Evolutionary conservation across 2,329 filamentous ascomycete genomes (phyloP), one percentile per base, ranked within the genome.

Genomic region (Trichoderma sp.): DNA sequence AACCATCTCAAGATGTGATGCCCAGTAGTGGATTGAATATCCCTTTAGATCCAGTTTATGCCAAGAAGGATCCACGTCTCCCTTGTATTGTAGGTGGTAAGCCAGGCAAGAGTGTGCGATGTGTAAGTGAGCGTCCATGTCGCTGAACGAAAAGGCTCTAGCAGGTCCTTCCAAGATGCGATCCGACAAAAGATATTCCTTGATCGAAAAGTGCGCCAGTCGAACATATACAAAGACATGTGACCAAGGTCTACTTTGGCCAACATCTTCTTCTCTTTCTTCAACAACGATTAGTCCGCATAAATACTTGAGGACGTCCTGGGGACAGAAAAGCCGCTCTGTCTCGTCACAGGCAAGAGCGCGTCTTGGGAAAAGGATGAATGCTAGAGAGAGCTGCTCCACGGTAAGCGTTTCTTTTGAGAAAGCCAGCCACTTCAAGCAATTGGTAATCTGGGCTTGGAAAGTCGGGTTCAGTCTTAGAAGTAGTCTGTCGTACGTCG

Each of bases 201-300:
- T 68, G 4, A 70, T 21, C 1, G 69, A 70, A 24, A 55, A 66
- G 49, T 70, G 69, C 18, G 65, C 54, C 13, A 68, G 28, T 7
- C 66, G 66, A 32, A 70, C 49, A 18, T 10, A 32, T 32, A n/a
- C n/a, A n/a, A n/a, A n/a, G n/a, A n/a, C n/a, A n/a, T n/a, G n/a
- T n/a, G n/a, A n/a, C n/a, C n/a, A n/a, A n/a, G n/a, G n/a, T n/a
- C n/a, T n/a, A n/a, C n/a, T n/a, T n/a, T n/a, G n/a, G n/a, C n/a
- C n/a, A n/a, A n/a, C n/a, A n/a, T n/a, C n/a, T n/a, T n/a, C n/a
- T n/a, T n/a, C n/a, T n/a, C n/a, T n/a, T n/a, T n/a, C n/a, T n/a
- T n/a, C n/a, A n/a, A n/a, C 30, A 32, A 32, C 30, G 30, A 32
- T 8, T 8, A 68, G 59, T 0, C 59, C 43, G 2, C 52, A 37